phyloP scores from a whole-genome alignment of 306 rosid species.

The Cyclanthera cordifolia region DNA sequence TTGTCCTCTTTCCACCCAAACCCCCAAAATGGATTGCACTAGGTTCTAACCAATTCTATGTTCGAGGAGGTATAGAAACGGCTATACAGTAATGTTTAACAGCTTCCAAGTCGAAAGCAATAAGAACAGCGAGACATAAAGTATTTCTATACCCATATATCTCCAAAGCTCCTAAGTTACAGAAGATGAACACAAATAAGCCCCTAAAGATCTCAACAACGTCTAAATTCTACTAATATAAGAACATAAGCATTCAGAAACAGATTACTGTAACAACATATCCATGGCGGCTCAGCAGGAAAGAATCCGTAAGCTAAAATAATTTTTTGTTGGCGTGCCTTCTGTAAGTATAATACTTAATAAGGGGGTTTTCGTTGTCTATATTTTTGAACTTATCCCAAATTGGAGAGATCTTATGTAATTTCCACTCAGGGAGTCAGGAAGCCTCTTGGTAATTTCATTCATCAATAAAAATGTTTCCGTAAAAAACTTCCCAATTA shows the following conservation, averaged over 20 bases:
- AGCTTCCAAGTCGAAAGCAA: background rate
- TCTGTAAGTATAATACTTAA: background rate
- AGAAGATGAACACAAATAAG: background rate
- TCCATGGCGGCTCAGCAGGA: background rate
- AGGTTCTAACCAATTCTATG: background rate
- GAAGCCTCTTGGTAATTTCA: too few relatives aligned
- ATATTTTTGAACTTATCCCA: too few relatives aligned
- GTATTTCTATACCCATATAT: background rate
- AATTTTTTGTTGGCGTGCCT: background rate
- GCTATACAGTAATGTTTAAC: background rate
- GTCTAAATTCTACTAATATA: background rate
- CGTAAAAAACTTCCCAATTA: background rate
- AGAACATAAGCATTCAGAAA: background rate
- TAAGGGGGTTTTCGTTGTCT: too few relatives aligned
- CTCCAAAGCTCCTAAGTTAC: background rate
- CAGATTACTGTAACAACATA: background rate
- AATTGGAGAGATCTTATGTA: too few relatives aligned
- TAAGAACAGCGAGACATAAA: background rate
- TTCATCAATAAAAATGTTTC: too few relatives aligned
- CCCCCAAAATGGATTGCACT: background rate
- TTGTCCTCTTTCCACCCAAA: background rate
- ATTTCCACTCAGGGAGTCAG: too few relatives aligned
- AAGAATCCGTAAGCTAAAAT: background rate
- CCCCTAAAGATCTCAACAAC: background rate
- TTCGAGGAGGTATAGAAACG: background rate